Percentiles rank a stretch among this genome's conserved stretches.
These are phyloP conservation scores for Diaporthe ampelina DNA, from an alignment of 2,329 filamentous ascomycete species.

Conservation along the genomic window DNA sequence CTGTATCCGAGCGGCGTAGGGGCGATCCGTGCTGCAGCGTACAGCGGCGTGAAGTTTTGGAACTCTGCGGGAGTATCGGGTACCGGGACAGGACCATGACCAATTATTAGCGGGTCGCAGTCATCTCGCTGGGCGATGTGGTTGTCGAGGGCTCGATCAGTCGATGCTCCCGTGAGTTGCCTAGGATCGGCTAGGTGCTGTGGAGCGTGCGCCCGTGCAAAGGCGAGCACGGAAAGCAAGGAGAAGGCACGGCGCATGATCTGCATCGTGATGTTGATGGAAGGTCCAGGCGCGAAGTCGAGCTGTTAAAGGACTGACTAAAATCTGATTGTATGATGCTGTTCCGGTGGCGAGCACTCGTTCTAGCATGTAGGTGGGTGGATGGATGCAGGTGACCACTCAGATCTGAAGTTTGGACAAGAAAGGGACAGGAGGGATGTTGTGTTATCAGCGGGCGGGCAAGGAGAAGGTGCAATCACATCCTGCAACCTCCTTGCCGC, in stretches of 20 bases:
- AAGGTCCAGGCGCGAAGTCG: background rate
- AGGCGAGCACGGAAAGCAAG: background rate
- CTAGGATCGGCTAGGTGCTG: background rate
- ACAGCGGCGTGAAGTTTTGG: conserved; percentile 1
- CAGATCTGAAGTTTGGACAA: background rate
- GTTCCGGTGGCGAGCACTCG: background rate
- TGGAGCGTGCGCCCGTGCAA: background rate
- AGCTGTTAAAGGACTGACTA: background rate
- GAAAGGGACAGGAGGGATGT: background rate
- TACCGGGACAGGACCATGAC: background rate
- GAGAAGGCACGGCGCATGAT: background rate
- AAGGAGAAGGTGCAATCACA: background rate
- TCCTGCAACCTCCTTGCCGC: background rate
- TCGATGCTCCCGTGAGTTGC: background rate
- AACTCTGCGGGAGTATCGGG: conserved; percentile 16
- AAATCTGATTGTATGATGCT: background rate
- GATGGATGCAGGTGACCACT: background rate
- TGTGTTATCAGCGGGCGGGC: background rate
- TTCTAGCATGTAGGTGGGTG: background rate
- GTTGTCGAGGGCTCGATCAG: no score
- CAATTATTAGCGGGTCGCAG: background rate
- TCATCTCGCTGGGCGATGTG: background rate
- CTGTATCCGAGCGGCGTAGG: conserved; percentile 6
- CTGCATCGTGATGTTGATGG: background rate
- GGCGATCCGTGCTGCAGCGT: conserved; percentile 6